Evolutionary conservation across 2,329 filamentous ascomycete genomes (phyloP), one percentile per base, ranked within the genome.

Genomic region (Penicillium sp.): DNA sequence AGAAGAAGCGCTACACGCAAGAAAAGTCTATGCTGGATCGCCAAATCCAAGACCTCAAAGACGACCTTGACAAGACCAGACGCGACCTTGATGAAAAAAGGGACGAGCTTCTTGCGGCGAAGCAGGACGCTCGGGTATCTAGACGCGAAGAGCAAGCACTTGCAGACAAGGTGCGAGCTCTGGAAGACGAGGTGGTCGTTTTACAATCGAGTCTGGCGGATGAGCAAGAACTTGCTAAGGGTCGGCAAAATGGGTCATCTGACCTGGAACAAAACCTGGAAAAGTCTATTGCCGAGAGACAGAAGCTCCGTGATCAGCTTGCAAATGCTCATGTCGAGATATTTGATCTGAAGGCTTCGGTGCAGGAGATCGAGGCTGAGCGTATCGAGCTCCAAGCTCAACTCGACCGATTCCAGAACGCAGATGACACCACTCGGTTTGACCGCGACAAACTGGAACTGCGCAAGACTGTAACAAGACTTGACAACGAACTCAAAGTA

Each of bases 111-210:
- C 80, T 83, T 2, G 70, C 74, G 7, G 77, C 83, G 8, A 80
- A 79, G 47, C 85, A 89, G 55, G 82, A 88, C 49, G 75, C 89
- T 8, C 80, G 85, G n/a, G 74, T 84, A 43, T 79, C 79, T 24
- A 80, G 83, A 55, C 75, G 83, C 21, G 81, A 84, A 56, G 77
- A 81, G 61, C 78, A 81, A 56, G 65, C 75, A 1, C 75, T 87
- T 52, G 73, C 75, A 43, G 83, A 86, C 56, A 87, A 82, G 64
- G 73, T 83, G 2, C 79, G 85, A 50, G 76, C 77, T 7, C 66
- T 90, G 19, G 84, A 90, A 62, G 85, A 89, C 56, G 86, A 89
- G 63, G 75, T 88, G n/a, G 82, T 87, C 46, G 79, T 87, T 26
- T 69, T 90, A 13, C 84, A 88, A 64, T 74, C 76, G 21, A 79